Evolutionary conservation across 495 filamentous ascomycete species (phyloP), one percentile per base, ranked within the genome.

Genomic region (Penicillium canariense): DNA sequence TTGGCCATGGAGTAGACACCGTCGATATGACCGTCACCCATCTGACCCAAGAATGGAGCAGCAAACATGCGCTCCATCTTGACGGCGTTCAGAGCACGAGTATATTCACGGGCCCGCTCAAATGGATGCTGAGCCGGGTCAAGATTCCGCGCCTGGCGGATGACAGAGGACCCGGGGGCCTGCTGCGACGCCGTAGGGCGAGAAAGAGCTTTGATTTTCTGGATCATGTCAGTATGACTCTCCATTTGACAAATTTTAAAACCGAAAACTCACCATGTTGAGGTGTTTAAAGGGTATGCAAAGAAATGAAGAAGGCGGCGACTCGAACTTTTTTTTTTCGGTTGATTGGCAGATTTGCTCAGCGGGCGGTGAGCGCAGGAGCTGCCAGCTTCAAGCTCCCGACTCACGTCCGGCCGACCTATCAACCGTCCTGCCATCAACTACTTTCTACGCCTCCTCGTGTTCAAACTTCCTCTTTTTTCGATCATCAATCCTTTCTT

Each of bases 1-100:
- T 89, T 89, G 12, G 85, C 80, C 67, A 90, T 78, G 8, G 79
- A 76, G 67, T 90, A 90, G 5, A 98, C 89, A 40, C 94, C 94
- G 68, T 98, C 94, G 12, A 97, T 88, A 74, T 98, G 94, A 26
- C 94, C 94, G 44, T 82, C 82, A 26, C 91, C 93, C 47, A 98
- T 81, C 61, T 96, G 88, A 0, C 77, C 87, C 36, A 98, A 72
- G 67, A 98, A 98, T 4, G 94, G 94, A 48, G 90, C 85, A 18
- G 94, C 93, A 66, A 97, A 97, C 84, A 98, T 91, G 58, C 94
- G 87, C 70, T 97, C 90, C 48, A 98, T 70, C 62, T 98, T 98
- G 44, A 89, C 88, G 7, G 92, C 91, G 83, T 92, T 97, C 61
- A 91, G 81, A 25, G 89, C 88, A 47, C 89, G 79, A 7, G 87